Evolutionary conservation across 768 basidiomycete genomes (phyloP).

Genomic region (Udeniomyces megalosporus): DNA sequence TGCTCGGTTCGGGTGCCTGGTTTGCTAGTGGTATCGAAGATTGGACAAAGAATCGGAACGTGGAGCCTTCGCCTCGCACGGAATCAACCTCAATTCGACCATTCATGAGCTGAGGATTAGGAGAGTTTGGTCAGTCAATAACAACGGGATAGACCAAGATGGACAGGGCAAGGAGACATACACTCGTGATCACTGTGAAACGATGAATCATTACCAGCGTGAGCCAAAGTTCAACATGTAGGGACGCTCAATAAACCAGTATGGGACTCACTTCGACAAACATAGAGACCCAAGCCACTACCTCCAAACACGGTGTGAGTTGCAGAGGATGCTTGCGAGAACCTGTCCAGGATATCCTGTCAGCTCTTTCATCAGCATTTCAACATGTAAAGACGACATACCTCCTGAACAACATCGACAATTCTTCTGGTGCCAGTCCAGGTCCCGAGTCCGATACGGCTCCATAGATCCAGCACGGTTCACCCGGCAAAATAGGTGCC

Average conservation of each 20-base stretch:
- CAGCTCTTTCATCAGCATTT: background rate
- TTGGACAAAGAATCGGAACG: constrained; percentile 32
- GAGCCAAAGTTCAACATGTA: background rate
- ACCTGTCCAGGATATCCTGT: no score
- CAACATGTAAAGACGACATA: background rate
- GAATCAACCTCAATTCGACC: constrained; percentile 31
- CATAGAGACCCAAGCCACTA: constrained; percentile 31
- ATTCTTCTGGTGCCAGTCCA: constrained; percentile 31
- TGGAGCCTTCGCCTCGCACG: constrained; percentile 23
- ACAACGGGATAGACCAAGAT: background rate
- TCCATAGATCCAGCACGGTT: background rate
- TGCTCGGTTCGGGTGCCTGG: background rate
- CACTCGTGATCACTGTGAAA: background rate
- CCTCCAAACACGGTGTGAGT: constrained; percentile 28
- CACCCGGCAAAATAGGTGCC: background rate
- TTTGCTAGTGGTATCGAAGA: constrained; percentile 2
- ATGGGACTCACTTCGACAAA: constrained; percentile 23
- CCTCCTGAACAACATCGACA: constrained; percentile 30
- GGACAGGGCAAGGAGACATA: background rate
- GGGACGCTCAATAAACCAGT: no score
- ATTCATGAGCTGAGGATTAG: constrained; percentile 21
- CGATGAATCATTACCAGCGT: background rate
- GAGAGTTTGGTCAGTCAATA: background rate
- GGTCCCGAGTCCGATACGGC: constrained; percentile 17
- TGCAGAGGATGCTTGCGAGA: constrained; percentile 27